Evolutionary conservation across 176 grass and related monocot species (phyloP).

Genomic region (Guadua angustifolia): DNA sequence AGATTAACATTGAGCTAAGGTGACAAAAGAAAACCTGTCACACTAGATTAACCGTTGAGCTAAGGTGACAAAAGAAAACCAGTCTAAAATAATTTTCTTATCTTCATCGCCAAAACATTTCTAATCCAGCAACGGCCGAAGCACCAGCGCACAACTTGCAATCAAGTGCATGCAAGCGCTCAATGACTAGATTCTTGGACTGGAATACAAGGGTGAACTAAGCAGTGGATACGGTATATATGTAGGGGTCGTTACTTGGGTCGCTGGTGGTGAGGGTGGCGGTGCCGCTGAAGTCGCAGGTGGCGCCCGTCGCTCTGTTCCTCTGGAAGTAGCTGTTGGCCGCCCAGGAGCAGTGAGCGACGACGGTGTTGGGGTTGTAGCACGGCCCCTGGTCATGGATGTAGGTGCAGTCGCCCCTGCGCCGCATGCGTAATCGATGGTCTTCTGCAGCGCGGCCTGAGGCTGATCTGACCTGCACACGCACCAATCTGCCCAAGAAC

Average conservation of each 20-base stretch:
- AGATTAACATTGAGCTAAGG: background rate
- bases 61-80: background rate
- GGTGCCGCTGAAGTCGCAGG: conserved; percentile 80
- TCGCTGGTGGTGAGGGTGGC: conserved; percentile 62
- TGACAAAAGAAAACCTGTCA: background rate
- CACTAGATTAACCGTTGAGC: background rate
- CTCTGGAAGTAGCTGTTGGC: conserved; percentile 93
- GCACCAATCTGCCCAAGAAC: conserved; percentile 72
- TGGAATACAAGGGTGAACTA: background rate
- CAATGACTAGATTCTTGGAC: background rate
- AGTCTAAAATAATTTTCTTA: background rate
- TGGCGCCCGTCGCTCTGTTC: conserved; percentile 58
- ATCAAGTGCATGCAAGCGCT: background rate
- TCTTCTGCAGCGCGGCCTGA: conserved; percentile 69
- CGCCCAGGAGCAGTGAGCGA: conserved; percentile 89
- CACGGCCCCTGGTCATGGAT: conserved; percentile 67
- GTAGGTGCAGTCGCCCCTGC: conserved; percentile 73
- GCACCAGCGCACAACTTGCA: background rate
- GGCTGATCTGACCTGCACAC: conserved; percentile 72
- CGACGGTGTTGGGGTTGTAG: conserved; percentile 77
- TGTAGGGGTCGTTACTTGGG: conserved; percentile 62
- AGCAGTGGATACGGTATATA: background rate
- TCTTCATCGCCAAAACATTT: background rate
- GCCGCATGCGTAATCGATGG: conserved; percentile 94
- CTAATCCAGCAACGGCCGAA: background rate